Evolutionary conservation across 176 grass and related monocot genomes (phyloP).

Genomic region (Rhynchospora tenuis): DNA sequence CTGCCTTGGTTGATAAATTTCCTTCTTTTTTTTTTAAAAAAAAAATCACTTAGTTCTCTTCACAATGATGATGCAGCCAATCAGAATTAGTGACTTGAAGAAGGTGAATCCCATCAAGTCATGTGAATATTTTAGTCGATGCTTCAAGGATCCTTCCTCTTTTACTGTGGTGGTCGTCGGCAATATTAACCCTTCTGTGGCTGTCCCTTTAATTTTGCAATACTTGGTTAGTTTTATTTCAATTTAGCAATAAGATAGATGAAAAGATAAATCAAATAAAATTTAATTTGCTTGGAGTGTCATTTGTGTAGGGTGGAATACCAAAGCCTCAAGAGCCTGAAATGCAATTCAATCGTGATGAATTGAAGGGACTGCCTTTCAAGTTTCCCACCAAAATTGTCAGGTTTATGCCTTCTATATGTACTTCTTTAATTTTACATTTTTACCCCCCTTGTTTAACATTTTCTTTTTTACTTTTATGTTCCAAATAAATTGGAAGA

Average conservation of each 20-base stretch:
- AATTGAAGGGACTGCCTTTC: slow-evolving; percentile 93
- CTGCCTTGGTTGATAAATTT: slow-evolving; percentile 5
- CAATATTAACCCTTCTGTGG: slow-evolving; percentile 71
- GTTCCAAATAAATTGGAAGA: slow-evolving; percentile 15
- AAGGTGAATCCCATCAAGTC: slow-evolving; percentile 88
- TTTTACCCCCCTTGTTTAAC: slow-evolving; percentile 13
- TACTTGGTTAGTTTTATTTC: slow-evolving; percentile 65
- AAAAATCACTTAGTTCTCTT: slow-evolving; percentile 30
- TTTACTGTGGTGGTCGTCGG: slow-evolving; percentile 94
- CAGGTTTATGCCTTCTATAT: slow-evolving; percentile 50
- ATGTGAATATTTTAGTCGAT: slow-evolving; percentile 93
- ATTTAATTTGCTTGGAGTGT: slow-evolving; percentile 27
- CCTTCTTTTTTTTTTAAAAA: neutral
- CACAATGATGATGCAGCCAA: slow-evolving; percentile 57
- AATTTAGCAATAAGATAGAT: slow-evolving; percentile 12
- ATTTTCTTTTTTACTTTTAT: slow-evolving; percentile 15
- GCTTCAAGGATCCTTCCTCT: slow-evolving; percentile 83
- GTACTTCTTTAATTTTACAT: slow-evolving; percentile 11
- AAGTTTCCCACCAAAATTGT: slow-evolving; percentile 87
- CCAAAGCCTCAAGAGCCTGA: slow-evolving; percentile 54
- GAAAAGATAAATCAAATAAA: neutral
- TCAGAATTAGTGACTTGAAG: slow-evolving; percentile 91
- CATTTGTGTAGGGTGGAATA: slow-evolving; percentile 78
- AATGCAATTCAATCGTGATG: slow-evolving; percentile 81
- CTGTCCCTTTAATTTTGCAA: slow-evolving; percentile 77